Conservation (phyloP, 1,139 yeast species). For the Hansenula lynferdii region DNA sequence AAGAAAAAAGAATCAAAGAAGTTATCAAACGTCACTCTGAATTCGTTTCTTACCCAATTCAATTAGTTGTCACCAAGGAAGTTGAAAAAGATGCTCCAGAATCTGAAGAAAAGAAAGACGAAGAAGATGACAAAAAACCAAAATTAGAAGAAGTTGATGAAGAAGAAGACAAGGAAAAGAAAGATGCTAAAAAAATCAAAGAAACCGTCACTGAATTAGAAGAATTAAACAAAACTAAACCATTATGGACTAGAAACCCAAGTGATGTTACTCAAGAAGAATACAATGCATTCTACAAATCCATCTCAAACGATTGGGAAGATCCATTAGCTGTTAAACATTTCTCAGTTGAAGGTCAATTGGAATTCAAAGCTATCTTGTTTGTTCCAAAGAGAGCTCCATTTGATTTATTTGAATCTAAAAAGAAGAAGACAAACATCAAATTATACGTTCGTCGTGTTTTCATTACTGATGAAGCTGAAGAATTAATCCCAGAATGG, state of each 20-base stretch:
- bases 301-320: constrained; percentile 99
- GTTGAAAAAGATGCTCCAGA: constrained; percentile 93
- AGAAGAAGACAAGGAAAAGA: constrained; percentile 57
- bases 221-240: constrained; percentile 98
- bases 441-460: constrained; percentile 99
- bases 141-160: constrained; percentile 57
- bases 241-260: constrained; percentile 99
- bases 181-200: constrained; percentile 67
- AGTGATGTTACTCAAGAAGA: constrained; percentile 97
- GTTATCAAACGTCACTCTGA: constrained; percentile 99
- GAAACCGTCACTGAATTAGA: constrained; percentile 85
- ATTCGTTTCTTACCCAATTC: constrained; percentile 98
- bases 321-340: constrained; percentile 99
- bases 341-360: constrained; percentile 99
- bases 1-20: constrained; percentile 99
- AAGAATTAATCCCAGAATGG: constrained; percentile 99
- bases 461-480: constrained; percentile 99
- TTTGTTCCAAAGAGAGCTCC: constrained; percentile 99
- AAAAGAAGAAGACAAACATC: constrained; percentile 99
- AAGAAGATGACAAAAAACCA: constrained; percentile 39
- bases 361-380: constrained; percentile 97
- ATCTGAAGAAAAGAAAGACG: constrained; percentile 59
- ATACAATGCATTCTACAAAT: constrained; percentile 99
- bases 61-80: constrained; percentile 97
- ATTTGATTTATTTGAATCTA: constrained; percentile 92